Evolutionary conservation across 768 basidiomycete genomes (phyloP).

Genomic region (Suillus paluster): DNA sequence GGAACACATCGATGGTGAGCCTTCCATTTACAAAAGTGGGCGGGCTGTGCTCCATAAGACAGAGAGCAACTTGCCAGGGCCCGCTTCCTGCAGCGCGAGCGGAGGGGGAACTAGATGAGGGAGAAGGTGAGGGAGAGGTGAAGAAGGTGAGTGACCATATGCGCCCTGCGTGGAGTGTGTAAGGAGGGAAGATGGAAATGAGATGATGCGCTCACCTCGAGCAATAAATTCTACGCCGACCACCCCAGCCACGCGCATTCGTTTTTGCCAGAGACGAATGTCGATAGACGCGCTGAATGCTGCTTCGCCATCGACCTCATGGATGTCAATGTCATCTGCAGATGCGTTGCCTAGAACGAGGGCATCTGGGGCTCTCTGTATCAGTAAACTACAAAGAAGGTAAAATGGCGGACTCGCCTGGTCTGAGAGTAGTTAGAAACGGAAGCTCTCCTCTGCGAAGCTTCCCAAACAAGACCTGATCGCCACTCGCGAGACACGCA

Average conservation of each 20-base stretch:
- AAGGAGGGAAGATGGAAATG: background rate
- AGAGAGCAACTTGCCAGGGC: constrained; percentile 50
- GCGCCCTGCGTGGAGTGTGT: constrained; percentile 28
- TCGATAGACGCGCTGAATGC: constrained; percentile 52
- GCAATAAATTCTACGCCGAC: constrained; percentile 72
- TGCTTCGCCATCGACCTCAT: constrained; percentile 52
- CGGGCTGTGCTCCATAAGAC: constrained; percentile 57
- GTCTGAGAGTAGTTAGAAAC: constrained; percentile 15
- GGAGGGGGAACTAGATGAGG: background rate
- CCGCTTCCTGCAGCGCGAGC: constrained; percentile 11
- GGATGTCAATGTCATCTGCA: constrained; percentile 60
- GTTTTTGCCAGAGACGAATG: constrained; percentile 59
- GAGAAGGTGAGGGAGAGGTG: constrained; percentile 15
- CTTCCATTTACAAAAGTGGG: constrained; percentile 61
- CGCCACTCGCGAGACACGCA: constrained; percentile 53
- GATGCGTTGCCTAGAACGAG: constrained; percentile 49
- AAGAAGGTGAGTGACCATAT: constrained; percentile 34
- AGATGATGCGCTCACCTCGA: constrained; percentile 35
- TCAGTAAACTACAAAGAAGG: too few species aligned
- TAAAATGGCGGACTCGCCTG: constrained; percentile 10
- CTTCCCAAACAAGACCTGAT: constrained; percentile 31
- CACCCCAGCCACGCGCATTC: constrained; percentile 65
- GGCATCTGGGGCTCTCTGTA: constrained; percentile 53
- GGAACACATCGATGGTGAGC: constrained; percentile 45
- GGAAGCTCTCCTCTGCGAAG: constrained; percentile 17